Percentiles rank a stretch among this genome's conserved stretches.
phyloP scores from a whole-genome alignment of 192 early-diverging fungal species.

The Podila minutissima region DNA sequence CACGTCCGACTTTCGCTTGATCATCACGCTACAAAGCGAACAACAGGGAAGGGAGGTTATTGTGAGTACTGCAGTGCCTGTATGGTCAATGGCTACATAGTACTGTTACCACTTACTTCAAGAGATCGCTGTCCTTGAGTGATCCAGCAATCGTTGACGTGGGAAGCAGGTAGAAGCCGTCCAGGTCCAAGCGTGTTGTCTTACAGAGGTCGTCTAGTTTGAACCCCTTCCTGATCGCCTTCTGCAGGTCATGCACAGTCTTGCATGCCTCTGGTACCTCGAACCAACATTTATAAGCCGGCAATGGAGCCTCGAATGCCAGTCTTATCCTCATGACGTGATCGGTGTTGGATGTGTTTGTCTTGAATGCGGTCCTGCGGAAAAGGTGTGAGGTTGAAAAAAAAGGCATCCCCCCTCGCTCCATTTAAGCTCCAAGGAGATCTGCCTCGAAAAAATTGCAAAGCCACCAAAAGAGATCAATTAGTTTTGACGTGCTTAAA shows the following conservation, averaged over 20 bases:
- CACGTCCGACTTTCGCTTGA: slow-evolving; percentile 22
- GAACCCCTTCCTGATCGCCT: slow-evolving; percentile 39
- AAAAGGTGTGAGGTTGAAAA: background rate
- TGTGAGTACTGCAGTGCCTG: background rate
- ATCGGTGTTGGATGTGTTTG: background rate
- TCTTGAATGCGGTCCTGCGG: background rate
- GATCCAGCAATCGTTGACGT: slow-evolving; percentile 24
- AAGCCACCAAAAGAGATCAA: background rate
- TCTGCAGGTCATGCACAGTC: slow-evolving; percentile 35
- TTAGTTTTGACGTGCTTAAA: background rate
- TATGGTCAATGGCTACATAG: background rate
- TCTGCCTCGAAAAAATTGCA: background rate
- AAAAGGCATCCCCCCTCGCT: background rate
- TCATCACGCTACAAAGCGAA: slow-evolving; percentile 19
- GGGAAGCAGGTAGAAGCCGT: slow-evolving; percentile 43
- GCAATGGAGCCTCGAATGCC: slow-evolving; percentile 39
- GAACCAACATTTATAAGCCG: slow-evolving; percentile 49
- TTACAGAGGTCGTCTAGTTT: slow-evolving; percentile 26
- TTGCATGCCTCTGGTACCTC: slow-evolving; percentile 37
- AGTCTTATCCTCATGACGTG: slow-evolving; percentile 34
- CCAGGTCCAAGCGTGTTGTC: slow-evolving; percentile 41
- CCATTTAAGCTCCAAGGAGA: background rate
- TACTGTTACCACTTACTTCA: slow-evolving; percentile 23
- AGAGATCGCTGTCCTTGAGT: slow-evolving; percentile 33
- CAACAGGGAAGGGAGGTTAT: background rate